A percentile compares a stretch with the other conserved stretches of the same genome.
These are phyloP conservation scores for Physcomitrellopsis africana DNA, from an alignment of 225 moss, liverwort and hornwort genomes.

Conservation along the genomic window DNA sequence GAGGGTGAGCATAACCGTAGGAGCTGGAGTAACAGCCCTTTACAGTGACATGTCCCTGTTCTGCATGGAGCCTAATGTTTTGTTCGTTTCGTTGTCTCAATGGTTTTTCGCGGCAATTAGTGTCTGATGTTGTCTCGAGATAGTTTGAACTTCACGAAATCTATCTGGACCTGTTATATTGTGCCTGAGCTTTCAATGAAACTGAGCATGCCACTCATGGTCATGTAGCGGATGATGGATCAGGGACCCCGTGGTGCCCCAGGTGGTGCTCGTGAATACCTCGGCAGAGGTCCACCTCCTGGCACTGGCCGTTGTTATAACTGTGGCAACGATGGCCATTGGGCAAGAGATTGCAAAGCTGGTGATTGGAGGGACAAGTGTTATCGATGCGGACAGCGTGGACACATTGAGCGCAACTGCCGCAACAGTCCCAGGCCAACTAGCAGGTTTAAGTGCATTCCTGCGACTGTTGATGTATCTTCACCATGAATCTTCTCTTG, in stretches of 20 bases:
- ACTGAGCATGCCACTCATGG: constrained; percentile 57
- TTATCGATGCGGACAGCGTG: constrained; percentile 95
- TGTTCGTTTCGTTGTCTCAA: background rate
- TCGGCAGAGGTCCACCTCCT: constrained; percentile 96
- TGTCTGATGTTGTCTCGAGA: background rate
- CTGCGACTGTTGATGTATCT: background rate
- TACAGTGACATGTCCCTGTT: background rate
- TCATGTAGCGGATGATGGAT: constrained; percentile 67
- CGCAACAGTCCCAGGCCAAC: constrained; percentile 93
- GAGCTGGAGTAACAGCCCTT: background rate
- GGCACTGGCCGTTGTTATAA: constrained; percentile 98
- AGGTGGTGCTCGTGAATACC: constrained; percentile 90
- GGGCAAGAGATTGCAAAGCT: constrained; percentile 98
- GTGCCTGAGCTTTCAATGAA: background rate
- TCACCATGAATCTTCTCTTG: background rate
- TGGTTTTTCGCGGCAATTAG: background rate
- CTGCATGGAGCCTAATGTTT: background rate
- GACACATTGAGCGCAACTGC: constrained; percentile 97
- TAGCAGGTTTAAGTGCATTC: constrained; percentile 61
- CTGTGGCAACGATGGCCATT: constrained; percentile 97
- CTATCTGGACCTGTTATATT: background rate
- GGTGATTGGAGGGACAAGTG: constrained; percentile 99
- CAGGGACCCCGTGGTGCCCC: constrained; percentile 95
- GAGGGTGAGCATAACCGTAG: constrained; percentile 74
- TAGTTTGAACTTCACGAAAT: background rate